Evolutionary conservation across 2,329 filamentous ascomycete genomes (phyloP).

Genomic region (Stachybotrys chartarum): DNA sequence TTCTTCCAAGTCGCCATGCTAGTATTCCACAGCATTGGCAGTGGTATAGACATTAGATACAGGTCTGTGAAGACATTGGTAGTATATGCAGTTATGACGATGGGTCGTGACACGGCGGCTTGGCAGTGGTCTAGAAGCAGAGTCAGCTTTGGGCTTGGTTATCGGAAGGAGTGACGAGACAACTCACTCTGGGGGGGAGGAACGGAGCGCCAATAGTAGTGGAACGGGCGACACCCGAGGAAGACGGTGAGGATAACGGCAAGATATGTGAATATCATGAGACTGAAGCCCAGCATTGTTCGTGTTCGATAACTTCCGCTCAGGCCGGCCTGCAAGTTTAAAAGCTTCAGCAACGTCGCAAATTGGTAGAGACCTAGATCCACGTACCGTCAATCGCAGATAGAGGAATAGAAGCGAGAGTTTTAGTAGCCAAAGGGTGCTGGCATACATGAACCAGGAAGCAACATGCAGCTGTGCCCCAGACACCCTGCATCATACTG

Average conservation of each 20-base stretch:
- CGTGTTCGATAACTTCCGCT: background rate
- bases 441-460: background rate
- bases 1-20: conserved; percentile 2
- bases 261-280: background rate
- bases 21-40: conserved; percentile 10
- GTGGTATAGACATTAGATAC: conserved; percentile 10
- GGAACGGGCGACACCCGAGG: background rate
- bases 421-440: background rate
- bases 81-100: conserved; percentile 9
- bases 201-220: background rate
- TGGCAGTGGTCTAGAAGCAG: conserved; percentile 7
- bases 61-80: conserved; percentile 12
- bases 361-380: background rate
- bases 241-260: background rate
- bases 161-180: background rate
- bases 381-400: background rate
- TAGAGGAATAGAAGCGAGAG: background rate
- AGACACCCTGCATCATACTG: background rate
- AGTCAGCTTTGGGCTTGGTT: background rate
- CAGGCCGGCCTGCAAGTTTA: background rate
- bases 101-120: conserved; percentile 8
- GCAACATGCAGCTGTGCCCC: background rate
- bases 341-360: background rate
- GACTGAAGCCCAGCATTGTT: background rate
- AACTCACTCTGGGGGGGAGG: background rate